Conservation (phyloP, 2,329 filamentous ascomycete species). For the Nigrospora oryzae region DNA sequence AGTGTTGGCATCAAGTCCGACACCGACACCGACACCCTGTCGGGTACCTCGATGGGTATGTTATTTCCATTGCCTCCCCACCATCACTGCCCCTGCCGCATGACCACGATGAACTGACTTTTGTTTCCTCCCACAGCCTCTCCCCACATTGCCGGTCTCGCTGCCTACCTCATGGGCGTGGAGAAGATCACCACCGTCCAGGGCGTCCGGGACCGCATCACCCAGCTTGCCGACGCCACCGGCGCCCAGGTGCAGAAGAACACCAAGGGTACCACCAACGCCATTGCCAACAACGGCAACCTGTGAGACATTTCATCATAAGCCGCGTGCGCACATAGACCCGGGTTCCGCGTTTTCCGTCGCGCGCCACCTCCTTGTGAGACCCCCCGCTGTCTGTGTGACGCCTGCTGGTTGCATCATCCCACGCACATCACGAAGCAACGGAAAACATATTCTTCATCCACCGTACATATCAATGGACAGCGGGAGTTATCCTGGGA, state of each 20-base stretch:
- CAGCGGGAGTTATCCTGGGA: not conserved
- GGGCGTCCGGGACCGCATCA: slow-evolving; percentile 38
- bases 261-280: slow-evolving; percentile 33
- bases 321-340: not conserved
- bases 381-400: too few relatives aligned
- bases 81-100: not conserved
- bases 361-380: too few relatives aligned
- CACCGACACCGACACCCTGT: slow-evolving; percentile 34
- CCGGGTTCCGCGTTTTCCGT: not conserved
- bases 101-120: not conserved
- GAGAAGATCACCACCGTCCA: slow-evolving; percentile 37
- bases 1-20: slow-evolving; percentile 43
- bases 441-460: not conserved
- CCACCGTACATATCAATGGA: not conserved
- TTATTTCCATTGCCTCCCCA: not conserved
- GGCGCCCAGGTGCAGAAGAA: slow-evolving; percentile 36
- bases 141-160: slow-evolving; percentile 60
- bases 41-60: slow-evolving; percentile 49
- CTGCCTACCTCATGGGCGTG: slow-evolving; percentile 57
- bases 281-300: slow-evolving; percentile 50
- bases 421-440: not conserved
- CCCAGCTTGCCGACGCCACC: slow-evolving; percentile 38
- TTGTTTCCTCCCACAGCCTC: slow-evolving; percentile 35
- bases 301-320: not conserved
- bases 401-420: not conserved